Percentiles rank a stretch among this genome's conserved stretches.
phyloP scores from a whole-genome alignment of 495 filamentous ascomycete genomes.

The Aspergillus mulundensis region DNA sequence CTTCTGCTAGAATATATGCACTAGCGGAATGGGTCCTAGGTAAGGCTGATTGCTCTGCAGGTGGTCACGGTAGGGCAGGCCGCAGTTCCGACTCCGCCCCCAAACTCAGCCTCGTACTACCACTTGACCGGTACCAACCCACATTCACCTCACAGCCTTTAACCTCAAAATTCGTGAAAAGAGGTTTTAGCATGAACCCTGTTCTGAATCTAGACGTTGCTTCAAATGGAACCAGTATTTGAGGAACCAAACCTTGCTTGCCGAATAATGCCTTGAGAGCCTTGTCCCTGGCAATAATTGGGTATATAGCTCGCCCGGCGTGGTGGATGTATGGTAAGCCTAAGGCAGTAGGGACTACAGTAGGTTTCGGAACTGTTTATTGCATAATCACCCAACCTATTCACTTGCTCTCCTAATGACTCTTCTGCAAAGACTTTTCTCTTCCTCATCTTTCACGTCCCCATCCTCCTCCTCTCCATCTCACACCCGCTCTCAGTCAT shows the following conservation, averaged over 20 bases:
- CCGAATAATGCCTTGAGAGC: not conserved
- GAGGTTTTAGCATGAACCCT: not conserved
- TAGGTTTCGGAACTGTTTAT: not conserved
- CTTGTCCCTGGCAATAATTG: not conserved
- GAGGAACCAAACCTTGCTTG: not conserved
- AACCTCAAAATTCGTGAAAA: not conserved
- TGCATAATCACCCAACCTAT: not conserved
- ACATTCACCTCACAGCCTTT: not conserved
- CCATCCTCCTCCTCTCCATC: conserved; percentile 3
- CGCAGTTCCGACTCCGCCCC: not conserved
- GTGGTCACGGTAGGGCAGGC: not conserved
- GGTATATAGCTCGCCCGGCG: not conserved
- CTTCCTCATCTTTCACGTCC: not conserved
- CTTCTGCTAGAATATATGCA: not conserved
- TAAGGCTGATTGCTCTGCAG: not conserved
- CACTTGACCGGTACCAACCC: not conserved
- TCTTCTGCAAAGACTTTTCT: conserved; percentile 3
- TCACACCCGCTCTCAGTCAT: not conserved
- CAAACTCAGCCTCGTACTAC: not conserved
- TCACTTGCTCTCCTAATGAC: not conserved
- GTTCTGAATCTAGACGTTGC: not conserved
- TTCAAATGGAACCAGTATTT: not conserved
- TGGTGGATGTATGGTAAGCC: not conserved
- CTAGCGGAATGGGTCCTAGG: not conserved
- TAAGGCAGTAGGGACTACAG: not conserved